Evolutionary conservation across 306 rosid genomes (phyloP).

Genomic region (Vicia sativa): DNA sequence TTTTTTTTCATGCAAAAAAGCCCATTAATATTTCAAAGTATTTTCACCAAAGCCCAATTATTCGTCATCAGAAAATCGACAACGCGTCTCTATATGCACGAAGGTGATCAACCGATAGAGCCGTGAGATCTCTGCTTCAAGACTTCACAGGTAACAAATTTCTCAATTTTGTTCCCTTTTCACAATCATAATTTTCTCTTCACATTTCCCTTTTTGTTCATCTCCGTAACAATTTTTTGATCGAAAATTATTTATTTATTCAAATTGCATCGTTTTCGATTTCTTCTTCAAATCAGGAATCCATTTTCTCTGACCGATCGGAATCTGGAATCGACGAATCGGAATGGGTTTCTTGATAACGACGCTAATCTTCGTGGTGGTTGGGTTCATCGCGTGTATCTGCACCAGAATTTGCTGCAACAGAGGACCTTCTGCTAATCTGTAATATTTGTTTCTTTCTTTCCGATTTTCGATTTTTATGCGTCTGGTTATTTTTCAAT

Average conservation of each 20-base stretch:
- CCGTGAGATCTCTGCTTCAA: conserved; percentile 44
- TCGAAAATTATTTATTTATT: conserved; percentile 5
- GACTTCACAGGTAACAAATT: conserved; percentile 45
- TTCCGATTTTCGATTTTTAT: conserved; percentile 6
- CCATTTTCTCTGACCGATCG: conserved; percentile 49
- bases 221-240: conserved; percentile 33
- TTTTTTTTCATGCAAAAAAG: not conserved
- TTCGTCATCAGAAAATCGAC: conserved; percentile 10
- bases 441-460: conserved; percentile 46
- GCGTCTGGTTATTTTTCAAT: not conserved
- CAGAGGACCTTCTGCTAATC: conserved; percentile 78
- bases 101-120: conserved; percentile 24
- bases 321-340: conserved; percentile 51
- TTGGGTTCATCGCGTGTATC: conserved; percentile 75
- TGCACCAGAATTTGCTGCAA: conserved; percentile 83
- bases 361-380: conserved; percentile 63
- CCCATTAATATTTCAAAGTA: not conserved
- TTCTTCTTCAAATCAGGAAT: conserved; percentile 39
- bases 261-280: not conserved
- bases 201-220: not conserved
- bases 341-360: conserved; percentile 83
- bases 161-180: not conserved
- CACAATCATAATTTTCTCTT: not conserved
- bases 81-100: conserved; percentile 31
- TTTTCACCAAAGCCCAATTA: conserved; percentile 5